phyloP scores from a whole-genome alignment of 2,329 filamentous ascomycete species.

The Cladosporium austrohemisphaericum region DNA sequence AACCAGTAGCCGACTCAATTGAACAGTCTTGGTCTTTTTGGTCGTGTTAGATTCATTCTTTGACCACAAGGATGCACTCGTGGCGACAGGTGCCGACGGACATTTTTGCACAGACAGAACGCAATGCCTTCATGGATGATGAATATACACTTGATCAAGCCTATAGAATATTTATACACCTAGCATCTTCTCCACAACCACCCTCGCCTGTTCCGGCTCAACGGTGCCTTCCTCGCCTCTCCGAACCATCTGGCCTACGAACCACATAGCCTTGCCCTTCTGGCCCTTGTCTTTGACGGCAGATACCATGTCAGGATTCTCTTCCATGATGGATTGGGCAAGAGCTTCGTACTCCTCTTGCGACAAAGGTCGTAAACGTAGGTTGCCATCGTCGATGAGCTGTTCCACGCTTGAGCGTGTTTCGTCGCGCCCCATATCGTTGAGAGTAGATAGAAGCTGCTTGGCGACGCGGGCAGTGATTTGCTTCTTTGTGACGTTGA shows the following conservation, averaged over 20 bases:
- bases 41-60: too few relatives aligned
- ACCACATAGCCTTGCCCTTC: conserved; percentile 63
- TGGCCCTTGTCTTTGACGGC: conserved; percentile 59
- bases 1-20: too few relatives aligned
- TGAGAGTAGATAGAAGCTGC: conserved; percentile 53
- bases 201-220: conserved; percentile 57
- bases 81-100: too few relatives aligned
- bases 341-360: conserved; percentile 54
- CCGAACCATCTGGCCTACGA: conserved; percentile 66
- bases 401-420: conserved; percentile 42
- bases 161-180: too few relatives aligned
- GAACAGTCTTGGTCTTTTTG: too few relatives aligned
- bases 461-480: conserved; percentile 58
- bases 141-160: too few relatives aligned
- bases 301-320: conserved; percentile 55
- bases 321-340: conserved; percentile 51
- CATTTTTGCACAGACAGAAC: too few relatives aligned
- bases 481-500: conserved; percentile 38
- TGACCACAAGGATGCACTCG: too few relatives aligned
- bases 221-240: conserved; percentile 58
- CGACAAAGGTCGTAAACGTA: conserved; percentile 54
- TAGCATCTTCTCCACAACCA: conserved; percentile 50
- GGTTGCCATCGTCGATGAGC: conserved; percentile 55
- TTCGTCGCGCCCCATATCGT: conserved; percentile 42
- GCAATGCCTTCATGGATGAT: too few relatives aligned